Percentiles rank a stretch among this genome's conserved stretches.
Evolutionary conservation across 169 alveolate species (phyloP).

Genomic region (Eimeria sp.): DNA sequence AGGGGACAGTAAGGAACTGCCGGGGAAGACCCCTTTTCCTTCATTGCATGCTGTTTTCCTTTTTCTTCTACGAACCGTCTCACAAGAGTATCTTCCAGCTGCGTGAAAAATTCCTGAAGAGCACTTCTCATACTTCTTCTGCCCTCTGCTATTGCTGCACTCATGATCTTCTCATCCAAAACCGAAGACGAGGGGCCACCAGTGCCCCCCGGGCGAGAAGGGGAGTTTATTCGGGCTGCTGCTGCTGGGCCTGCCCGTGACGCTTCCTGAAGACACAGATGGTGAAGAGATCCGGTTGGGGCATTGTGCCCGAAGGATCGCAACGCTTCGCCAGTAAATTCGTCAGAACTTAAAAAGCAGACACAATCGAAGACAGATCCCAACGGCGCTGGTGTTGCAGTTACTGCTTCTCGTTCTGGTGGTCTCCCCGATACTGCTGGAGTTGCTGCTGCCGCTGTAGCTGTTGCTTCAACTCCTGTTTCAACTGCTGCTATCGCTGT

Average conservation of each 20-base stretch:
- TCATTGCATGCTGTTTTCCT: neutral
- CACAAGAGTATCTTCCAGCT: neutral
- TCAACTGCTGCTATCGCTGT: neutral
- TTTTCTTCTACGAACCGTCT: neutral
- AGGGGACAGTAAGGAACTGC: conserved; percentile 44
- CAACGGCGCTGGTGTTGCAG: neutral
- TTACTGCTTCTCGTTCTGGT: neutral
- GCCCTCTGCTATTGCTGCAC: conserved; percentile 45
- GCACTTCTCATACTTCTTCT: neutral
- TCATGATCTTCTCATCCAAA: neutral
- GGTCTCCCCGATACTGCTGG: neutral
- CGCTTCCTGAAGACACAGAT: conserved; percentile 45
- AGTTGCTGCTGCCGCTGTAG: neutral
- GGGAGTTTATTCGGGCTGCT: neutral
- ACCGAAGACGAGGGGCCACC: neutral
- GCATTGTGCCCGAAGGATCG: conserved; percentile 12
- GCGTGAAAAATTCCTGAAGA: neutral
- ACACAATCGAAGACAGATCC: conserved; percentile 16
- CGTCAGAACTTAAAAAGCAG: conserved; percentile 31
- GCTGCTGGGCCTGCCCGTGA: conserved; percentile 40
- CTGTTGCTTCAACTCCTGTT: neutral
- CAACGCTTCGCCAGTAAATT: conserved; percentile 36
- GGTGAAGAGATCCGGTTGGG: conserved; percentile 17
- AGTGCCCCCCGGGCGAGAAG: neutral
- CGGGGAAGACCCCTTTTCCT: neutral